A percentile compares a stretch with the other conserved stretches of the same genome.
Conservation (phyloP, 2,329 filamentous ascomycete species). For the Trichoderma sp. region DNA sequence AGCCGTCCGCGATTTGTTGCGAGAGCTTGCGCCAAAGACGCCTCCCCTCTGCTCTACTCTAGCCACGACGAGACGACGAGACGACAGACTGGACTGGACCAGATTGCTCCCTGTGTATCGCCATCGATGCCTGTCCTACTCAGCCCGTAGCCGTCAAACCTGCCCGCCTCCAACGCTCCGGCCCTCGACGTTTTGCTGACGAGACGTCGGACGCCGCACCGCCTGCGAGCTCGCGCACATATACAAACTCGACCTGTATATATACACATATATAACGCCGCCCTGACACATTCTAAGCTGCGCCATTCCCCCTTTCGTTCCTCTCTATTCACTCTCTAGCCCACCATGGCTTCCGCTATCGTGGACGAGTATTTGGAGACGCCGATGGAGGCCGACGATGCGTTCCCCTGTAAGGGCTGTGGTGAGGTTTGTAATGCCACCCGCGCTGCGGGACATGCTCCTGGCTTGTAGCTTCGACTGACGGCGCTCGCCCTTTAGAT, state of each 20-base stretch:
- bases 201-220: constrained; percentile 11
- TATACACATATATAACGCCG: not conserved
- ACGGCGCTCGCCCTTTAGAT: constrained; percentile 59
- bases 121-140: constrained; percentile 19
- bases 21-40: not conserved
- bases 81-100: not conserved
- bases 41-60: not conserved
- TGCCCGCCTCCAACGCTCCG: not conserved
- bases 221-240: not conserved
- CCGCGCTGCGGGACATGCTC: not conserved
- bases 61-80: not conserved
- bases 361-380: constrained; percentile 65
- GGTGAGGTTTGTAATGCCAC: constrained; percentile 67
- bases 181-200: constrained; percentile 11
- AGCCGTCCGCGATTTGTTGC: constrained; percentile 5
- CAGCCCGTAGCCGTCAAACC: constrained; percentile 11
- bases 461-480: constrained; percentile 1
- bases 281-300: not conserved
- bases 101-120: constrained; percentile 2
- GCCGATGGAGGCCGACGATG: constrained; percentile 75
- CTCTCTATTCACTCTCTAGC: not conserved
- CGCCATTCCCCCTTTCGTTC: not conserved
- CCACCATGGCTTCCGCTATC: constrained; percentile 46
- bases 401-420: constrained; percentile 89
- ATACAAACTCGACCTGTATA: constrained; percentile 4